phyloP scores from a whole-genome alignment of 495 filamentous ascomycete genomes.

The Penicillium coffeae region DNA sequence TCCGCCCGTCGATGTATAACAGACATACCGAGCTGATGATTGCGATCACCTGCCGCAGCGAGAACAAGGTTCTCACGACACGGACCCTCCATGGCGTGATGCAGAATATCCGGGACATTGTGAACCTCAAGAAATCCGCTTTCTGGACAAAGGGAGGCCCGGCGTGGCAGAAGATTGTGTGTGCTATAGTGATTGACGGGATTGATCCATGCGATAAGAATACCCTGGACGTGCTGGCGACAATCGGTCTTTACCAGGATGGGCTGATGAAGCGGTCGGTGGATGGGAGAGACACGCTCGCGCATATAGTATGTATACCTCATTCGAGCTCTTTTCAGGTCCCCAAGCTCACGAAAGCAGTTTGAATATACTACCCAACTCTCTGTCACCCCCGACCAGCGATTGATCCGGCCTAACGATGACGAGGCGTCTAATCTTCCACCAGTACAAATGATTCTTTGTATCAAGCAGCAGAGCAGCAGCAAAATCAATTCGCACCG shows the following conservation, averaged over 20 bases:
- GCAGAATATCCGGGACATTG: slow-evolving; percentile 97
- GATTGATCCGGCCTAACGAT: slow-evolving; percentile 9
- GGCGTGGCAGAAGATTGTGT: slow-evolving; percentile 99
- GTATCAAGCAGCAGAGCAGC: slow-evolving; percentile 14
- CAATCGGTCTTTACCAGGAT: slow-evolving; percentile 93
- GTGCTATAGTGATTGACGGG: slow-evolving; percentile 92
- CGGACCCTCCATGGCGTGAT: slow-evolving; percentile 94
- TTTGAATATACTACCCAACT: slow-evolving; percentile 19
- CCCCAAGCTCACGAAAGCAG: slow-evolving; percentile 1
- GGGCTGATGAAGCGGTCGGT: slow-evolving; percentile 98
- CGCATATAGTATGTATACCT: slow-evolving; percentile 67
- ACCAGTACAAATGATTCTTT: slow-evolving; percentile 66
- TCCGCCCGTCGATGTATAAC: slow-evolving; percentile 99
- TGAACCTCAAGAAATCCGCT: slow-evolving; percentile 93
- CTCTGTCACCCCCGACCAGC: slow-evolving; percentile 14
- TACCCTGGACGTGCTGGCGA: slow-evolving; percentile 87
- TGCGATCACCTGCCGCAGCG: slow-evolving; percentile 97
- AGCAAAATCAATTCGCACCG: slow-evolving; percentile 98
- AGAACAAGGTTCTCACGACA: slow-evolving; percentile 90
- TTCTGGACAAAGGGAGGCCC: slow-evolving; percentile 99
- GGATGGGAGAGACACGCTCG: slow-evolving; percentile 90
- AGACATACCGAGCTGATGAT: slow-evolving; percentile 94
- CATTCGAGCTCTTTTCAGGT: not conserved
- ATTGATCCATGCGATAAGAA: slow-evolving; percentile 97
- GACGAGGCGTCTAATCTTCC: slow-evolving; percentile 14